Percentiles rank a stretch among this genome's conserved stretches.
Conservation (phyloP, 495 filamentous ascomycete species). For the Staphylotrichum tortipilum region DNA sequence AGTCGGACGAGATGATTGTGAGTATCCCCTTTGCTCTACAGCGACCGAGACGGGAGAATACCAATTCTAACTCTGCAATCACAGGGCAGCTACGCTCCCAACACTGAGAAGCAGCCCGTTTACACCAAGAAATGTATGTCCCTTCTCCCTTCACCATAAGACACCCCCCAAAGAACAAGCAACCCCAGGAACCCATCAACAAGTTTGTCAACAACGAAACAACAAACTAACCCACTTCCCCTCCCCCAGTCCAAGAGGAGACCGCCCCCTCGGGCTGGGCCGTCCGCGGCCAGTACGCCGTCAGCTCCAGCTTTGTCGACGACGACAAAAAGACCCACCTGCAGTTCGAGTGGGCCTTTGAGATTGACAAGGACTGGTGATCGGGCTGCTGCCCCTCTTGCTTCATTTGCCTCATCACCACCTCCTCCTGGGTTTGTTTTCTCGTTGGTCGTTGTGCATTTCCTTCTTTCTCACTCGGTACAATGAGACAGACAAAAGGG, state of each 20-base stretch:
- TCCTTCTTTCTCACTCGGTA: not conserved
- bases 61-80: not conserved
- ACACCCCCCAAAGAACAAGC: no score
- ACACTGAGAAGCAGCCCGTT: constrained; percentile 68
- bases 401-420: not conserved
- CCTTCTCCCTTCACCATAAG: not conserved
- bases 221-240: not conserved
- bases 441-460: no score
- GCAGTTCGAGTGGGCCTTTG: constrained; percentile 86
- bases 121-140: constrained; percentile 80
- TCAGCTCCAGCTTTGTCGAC: constrained; percentile 78
- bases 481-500: not conserved
- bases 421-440: no score
- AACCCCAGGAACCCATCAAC: no score
- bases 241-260: constrained; percentile 65
- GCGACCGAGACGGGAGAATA: not conserved
- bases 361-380: constrained; percentile 92
- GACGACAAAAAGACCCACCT: constrained; percentile 84
- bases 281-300: constrained; percentile 77
- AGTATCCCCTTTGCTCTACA: constrained; percentile 20
- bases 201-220: not conserved
- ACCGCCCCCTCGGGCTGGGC: constrained; percentile 87
- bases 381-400: no score
- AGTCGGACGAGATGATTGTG: constrained; percentile 95
- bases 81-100: constrained; percentile 79